Evolutionary conservation across 257 asterid genomes (phyloP).

Genomic region (Paraleonurus japonicus): DNA sequence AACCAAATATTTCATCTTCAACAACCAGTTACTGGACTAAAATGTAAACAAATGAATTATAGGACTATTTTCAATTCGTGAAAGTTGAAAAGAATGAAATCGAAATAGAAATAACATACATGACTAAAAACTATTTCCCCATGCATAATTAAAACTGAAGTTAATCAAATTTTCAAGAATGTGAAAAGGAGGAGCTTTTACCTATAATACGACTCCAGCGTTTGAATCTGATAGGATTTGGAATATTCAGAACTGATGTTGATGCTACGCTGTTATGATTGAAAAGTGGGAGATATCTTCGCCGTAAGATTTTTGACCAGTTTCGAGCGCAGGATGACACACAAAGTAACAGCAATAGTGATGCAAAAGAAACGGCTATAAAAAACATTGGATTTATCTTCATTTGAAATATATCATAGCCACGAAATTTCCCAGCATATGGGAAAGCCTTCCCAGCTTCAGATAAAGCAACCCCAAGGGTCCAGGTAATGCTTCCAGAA

Average conservation of each 20-base stretch:
- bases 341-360: constrained; percentile 54
- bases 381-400: constrained; percentile 54
- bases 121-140: neutral
- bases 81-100: neutral
- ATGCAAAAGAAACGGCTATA: constrained; percentile 45
- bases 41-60: neutral
- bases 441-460: constrained; percentile 87
- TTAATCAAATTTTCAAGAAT: neutral
- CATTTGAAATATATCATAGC: constrained; percentile 46
- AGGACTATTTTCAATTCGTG: neutral
- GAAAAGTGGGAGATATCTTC: constrained; percentile 66
- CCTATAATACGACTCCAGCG: constrained; percentile 84
- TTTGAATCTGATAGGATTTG: constrained; percentile 65
- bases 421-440: constrained; percentile 34
- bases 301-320: constrained; percentile 52
- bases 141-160: neutral
- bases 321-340: constrained; percentile 45
- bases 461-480: constrained; percentile 87
- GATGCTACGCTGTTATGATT: constrained; percentile 54
- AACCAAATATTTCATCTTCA: neutral
- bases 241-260: constrained; percentile 58
- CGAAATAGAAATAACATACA: neutral
- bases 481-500: constrained; percentile 97
- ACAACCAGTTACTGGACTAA: neutral
- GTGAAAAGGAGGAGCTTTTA: constrained; percentile 23